These are phyloP conservation scores for Citrullus amarus DNA, from an alignment of 306 rosid species.

Conservation along the genomic window DNA sequence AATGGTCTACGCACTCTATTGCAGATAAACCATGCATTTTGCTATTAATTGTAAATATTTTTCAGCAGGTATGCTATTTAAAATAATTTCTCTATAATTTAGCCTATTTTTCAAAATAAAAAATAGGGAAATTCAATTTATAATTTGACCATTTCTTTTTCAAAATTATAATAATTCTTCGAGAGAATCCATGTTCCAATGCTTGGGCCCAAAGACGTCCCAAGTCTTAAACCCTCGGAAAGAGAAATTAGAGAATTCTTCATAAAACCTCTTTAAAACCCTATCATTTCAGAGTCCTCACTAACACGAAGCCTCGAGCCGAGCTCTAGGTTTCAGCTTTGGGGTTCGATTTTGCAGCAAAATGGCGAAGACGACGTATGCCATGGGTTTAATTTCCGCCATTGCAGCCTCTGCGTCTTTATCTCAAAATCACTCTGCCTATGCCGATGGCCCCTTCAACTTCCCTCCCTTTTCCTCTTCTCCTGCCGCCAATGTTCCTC, in stretches of 20 bases:
- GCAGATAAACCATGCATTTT: too few relatives aligned
- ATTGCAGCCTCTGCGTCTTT: slow-evolving; percentile 12
- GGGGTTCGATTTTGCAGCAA: background rate
- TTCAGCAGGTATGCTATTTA: too few relatives aligned
- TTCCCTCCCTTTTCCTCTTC: slow-evolving; percentile 6
- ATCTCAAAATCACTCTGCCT: background rate
- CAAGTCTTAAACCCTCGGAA: background rate
- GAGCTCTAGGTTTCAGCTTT: background rate
- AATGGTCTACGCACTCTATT: too few relatives aligned
- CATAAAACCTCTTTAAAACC: slow-evolving; percentile 2
- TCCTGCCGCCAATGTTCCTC: slow-evolving; percentile 5
- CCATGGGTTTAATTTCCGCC: slow-evolving; percentile 13
- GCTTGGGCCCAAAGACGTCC: background rate
- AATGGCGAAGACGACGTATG: slow-evolving; percentile 6
- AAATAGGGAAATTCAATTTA: too few relatives aligned
- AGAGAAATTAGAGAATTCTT: background rate
- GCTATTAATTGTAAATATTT: too few relatives aligned
- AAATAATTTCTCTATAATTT: too few relatives aligned
- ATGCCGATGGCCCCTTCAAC: slow-evolving; percentile 16
- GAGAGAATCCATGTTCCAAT: too few relatives aligned
- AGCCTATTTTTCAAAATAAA: too few relatives aligned
- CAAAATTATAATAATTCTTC: too few relatives aligned
- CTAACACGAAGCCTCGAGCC: background rate
- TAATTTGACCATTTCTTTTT: too few relatives aligned
- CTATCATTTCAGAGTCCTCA: background rate